Conservation (phyloP, 495 filamentous ascomycete species). For the Penicillium tannophilum region DNA sequence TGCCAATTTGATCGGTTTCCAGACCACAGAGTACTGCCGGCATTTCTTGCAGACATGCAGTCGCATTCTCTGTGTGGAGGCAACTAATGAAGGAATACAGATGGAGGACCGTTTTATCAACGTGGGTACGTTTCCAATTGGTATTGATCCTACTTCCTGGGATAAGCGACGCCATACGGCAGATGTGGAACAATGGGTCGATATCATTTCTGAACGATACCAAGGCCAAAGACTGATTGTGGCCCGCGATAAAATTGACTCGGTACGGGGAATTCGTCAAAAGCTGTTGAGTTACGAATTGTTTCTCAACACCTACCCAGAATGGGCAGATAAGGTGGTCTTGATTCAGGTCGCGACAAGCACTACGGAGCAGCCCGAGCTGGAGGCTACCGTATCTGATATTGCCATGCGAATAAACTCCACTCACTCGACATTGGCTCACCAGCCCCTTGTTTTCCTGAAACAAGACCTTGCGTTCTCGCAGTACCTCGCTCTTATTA, state of each 20-base stretch:
- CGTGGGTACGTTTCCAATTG: slow-evolving; percentile 65
- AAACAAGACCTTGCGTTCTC: slow-evolving; percentile 90
- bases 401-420: slow-evolving; percentile 94
- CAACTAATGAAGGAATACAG: slow-evolving; percentile 82
- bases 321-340: slow-evolving; percentile 84
- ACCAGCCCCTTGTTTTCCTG: slow-evolving; percentile 90
- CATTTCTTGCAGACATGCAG: slow-evolving; percentile 96
- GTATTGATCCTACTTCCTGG: slow-evolving; percentile 80
- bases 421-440: slow-evolving; percentile 79
- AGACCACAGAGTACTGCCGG: slow-evolving; percentile 86
- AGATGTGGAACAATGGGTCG: slow-evolving; percentile 76
- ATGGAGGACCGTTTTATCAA: slow-evolving; percentile 93
- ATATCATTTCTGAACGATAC: slow-evolving; percentile 76
- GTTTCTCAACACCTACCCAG: slow-evolving; percentile 88
- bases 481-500: slow-evolving; percentile 86
- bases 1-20: slow-evolving; percentile 87
- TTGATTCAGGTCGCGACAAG: slow-evolving; percentile 92
- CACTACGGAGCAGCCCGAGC: slow-evolving; percentile 79
- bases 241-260: slow-evolving; percentile 88
- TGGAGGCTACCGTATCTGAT: slow-evolving; percentile 83
- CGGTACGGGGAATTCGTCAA: slow-evolving; percentile 84
- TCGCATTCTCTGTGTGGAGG: slow-evolving; percentile 80
- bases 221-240: slow-evolving; percentile 86
- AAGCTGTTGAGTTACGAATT: slow-evolving; percentile 91
- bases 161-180: slow-evolving; percentile 68